Conservation (phyloP, 2,329 filamentous ascomycete genomes). For the Proliferodiscus dingleyae region DNA sequence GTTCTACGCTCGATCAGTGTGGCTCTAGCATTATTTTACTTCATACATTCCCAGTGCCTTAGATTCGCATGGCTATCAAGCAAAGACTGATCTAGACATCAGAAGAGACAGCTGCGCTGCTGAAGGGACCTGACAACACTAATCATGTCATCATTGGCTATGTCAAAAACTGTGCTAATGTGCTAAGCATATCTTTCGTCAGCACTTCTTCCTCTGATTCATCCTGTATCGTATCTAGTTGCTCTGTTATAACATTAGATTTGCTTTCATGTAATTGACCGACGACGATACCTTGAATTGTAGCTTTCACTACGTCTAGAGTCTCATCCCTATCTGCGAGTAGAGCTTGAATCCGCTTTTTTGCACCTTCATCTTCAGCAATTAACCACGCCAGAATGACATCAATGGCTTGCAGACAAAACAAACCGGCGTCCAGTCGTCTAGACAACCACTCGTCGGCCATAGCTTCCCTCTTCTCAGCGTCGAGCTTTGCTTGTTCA, state of each 20-base stretch:
- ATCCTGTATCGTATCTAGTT: conserved; percentile 54
- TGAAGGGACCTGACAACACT: no score
- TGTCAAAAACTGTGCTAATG: conserved; percentile 46
- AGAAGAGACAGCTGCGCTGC: no score
- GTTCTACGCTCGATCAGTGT: no score
- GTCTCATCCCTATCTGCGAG: conserved; percentile 65
- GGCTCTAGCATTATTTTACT: no score
- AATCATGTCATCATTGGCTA: no score
- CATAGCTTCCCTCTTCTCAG: conserved; percentile 56
- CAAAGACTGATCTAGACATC: no score
- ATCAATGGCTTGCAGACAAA: conserved; percentile 77
- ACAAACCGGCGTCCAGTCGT: conserved; percentile 78
- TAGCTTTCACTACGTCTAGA: conserved; percentile 57
- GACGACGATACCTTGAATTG: conserved; percentile 53
- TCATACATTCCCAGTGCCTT: no score
- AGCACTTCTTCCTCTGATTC: conserved; percentile 47
- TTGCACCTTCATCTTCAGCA: conserved; percentile 79
- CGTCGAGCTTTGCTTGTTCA: conserved; percentile 49
- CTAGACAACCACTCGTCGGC: conserved; percentile 69
- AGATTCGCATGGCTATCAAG: no score
- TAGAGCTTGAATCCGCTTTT: conserved; percentile 55
- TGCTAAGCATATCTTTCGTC: conserved; percentile 60
- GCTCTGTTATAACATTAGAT: conserved; percentile 42
- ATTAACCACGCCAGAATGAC: conserved; percentile 84
- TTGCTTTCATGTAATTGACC: conserved; percentile 1